phyloP scores from a whole-genome alignment of 2,329 filamentous ascomycete species.

The Diaporthe ilicicola region DNA sequence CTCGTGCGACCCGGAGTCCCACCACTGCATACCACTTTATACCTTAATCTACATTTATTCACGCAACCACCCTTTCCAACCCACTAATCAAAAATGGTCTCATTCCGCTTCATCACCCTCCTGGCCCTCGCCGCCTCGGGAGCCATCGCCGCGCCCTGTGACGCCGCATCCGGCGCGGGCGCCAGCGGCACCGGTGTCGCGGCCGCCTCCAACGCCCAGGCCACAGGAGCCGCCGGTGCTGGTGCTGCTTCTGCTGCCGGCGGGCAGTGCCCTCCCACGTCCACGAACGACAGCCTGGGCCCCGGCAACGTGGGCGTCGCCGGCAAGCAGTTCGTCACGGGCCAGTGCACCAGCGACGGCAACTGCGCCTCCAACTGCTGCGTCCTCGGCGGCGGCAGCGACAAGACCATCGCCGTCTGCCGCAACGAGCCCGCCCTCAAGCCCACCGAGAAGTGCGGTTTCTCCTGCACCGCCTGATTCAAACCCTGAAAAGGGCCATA shows the following conservation, averaged over 20 bases:
- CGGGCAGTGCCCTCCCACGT: background rate
- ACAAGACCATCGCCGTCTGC: conserved; percentile 7
- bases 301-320: background rate
- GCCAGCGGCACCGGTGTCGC: conserved; percentile 3
- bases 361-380: conserved; percentile 22
- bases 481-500: accelerated
- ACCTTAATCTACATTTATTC: background rate
- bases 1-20: conserved; percentile 13
- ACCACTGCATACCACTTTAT: background rate
- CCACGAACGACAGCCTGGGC: background rate
- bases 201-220: background rate
- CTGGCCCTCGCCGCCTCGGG: conserved; percentile 3
- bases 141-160: conserved; percentile 5
- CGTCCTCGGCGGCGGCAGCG: background rate
- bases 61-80: background rate
- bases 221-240: background rate
- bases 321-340: conserved; percentile 25
- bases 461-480: background rate
- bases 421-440: conserved; percentile 11
- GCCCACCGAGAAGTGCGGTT: background rate
- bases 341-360: conserved; percentile 10
- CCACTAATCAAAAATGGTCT: conserved; percentile 11
- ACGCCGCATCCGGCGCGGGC: background rate
- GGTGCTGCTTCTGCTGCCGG: background rate
- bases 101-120: conserved; percentile 7